A percentile compares a stretch with the other conserved stretches of the same genome.
These are phyloP conservation scores for Ceratocystis huliohia DNA, from an alignment of 2,329 filamentous ascomycete species.

Conservation along the genomic window DNA sequence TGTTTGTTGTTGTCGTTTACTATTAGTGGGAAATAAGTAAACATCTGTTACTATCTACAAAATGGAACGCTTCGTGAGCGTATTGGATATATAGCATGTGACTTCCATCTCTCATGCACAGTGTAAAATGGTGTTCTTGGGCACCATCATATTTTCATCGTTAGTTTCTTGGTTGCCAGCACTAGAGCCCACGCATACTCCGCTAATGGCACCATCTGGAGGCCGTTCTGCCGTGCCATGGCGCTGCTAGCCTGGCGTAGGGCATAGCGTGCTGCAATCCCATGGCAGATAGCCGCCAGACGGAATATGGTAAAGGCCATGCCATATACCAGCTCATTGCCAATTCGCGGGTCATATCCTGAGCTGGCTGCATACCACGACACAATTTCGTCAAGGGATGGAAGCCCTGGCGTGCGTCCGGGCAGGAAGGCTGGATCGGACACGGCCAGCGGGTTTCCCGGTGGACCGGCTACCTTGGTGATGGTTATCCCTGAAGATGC, in stretches of 20 bases:
- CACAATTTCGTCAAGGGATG: slow-evolving; percentile 32
- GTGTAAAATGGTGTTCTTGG: slow-evolving; percentile 13
- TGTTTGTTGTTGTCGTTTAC: background rate
- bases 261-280: slow-evolving; percentile 82
- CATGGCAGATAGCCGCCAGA: slow-evolving; percentile 57
- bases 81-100: background rate
- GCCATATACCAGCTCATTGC: slow-evolving; percentile 45
- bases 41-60: too few relatives aligned
- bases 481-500: slow-evolving; percentile 24
- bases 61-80: too few relatives aligned
- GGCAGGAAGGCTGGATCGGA: slow-evolving; percentile 44
- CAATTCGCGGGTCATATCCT: slow-evolving; percentile 53
- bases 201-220: slow-evolving; percentile 57
- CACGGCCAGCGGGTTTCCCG: slow-evolving; percentile 15
- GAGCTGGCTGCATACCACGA: slow-evolving; percentile 37
- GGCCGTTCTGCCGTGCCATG: slow-evolving; percentile 60
- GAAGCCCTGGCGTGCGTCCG: slow-evolving; percentile 51
- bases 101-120: slow-evolving; percentile 22
- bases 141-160: slow-evolving; percentile 22
- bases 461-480: slow-evolving; percentile 23
- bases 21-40: too few relatives aligned
- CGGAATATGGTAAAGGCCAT: slow-evolving; percentile 51
- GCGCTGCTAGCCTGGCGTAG: slow-evolving; percentile 78
- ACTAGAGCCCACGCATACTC: slow-evolving; percentile 68
- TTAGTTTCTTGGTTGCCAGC: slow-evolving; percentile 30